Evolutionary conservation across 1,284 basidiomycete genomes (phyloP).

Genomic region (Vanrija sp.): DNA sequence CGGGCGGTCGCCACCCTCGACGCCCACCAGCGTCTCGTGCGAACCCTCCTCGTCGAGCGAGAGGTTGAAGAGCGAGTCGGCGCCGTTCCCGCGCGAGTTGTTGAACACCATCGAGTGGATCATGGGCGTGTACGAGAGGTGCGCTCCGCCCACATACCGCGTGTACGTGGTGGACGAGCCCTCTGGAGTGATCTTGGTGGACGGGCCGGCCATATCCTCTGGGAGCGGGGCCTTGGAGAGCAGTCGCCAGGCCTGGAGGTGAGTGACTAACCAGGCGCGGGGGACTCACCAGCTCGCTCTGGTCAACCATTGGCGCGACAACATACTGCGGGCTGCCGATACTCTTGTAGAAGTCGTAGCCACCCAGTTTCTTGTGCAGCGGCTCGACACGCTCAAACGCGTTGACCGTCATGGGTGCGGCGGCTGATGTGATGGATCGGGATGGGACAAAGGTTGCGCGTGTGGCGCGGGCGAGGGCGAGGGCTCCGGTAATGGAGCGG

Average conservation of each 20-base stretch:
- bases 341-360: constrained; percentile 77
- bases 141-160: constrained; percentile 44
- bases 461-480: no score
- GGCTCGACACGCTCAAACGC: no score
- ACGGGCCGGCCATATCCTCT: constrained; percentile 23
- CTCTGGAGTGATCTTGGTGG: constrained; percentile 16
- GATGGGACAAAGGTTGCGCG: no score
- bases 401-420: no score
- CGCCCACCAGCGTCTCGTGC: constrained; percentile 36
- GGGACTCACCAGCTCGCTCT: constrained; percentile 79
- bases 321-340: constrained; percentile 81
- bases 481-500: no score
- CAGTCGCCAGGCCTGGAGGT: constrained; percentile 77
- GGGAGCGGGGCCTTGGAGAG: constrained; percentile 78
- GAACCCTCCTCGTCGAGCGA: constrained; percentile 52
- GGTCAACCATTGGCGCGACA: constrained; percentile 97
- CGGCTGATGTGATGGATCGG: no score
- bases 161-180: constrained; percentile 8
- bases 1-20: constrained; percentile 63
- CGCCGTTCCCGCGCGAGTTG: constrained; percentile 45
- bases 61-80: constrained; percentile 65
- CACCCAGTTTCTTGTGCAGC: constrained; percentile 57
- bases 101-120: constrained; percentile 89
- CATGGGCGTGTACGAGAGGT: constrained; percentile 94
- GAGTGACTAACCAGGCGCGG: not conserved